Percentiles rank a stretch among this genome's conserved stretches.
Evolutionary conservation across 352 stramenopile species (phyloP).

Genomic region (Phytophthora pini): DNA sequence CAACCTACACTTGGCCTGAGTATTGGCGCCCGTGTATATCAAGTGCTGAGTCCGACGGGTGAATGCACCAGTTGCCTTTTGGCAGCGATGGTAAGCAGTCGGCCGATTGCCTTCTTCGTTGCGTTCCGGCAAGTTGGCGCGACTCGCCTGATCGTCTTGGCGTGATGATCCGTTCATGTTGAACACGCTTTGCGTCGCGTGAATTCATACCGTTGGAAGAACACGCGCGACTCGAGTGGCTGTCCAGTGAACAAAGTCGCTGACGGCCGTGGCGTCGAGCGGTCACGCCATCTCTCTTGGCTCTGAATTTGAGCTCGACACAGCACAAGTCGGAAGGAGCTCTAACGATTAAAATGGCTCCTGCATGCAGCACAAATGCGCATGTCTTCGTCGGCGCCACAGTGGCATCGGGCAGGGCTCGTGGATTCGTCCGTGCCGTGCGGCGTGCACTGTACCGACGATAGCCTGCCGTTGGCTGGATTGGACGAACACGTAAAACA

Average conservation of each 20-base stretch:
- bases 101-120: constrained; percentile 5
- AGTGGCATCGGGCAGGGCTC: not conserved
- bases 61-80: constrained; percentile 12
- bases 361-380: not conserved
- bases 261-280: constrained; percentile 9
- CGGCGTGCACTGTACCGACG: not conserved
- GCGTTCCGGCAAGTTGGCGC: not conserved
- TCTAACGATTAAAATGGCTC: not conserved
- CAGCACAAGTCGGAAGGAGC: too few species aligned
- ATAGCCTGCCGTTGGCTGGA: not conserved
- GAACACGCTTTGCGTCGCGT: constrained; percentile 9
- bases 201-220: constrained; percentile 22
- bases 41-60: constrained; percentile 4
- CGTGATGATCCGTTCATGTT: constrained; percentile 5
- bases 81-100: constrained; percentile 20
- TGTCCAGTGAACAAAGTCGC: constrained; percentile 4
- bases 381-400: too few species aligned
- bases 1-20: constrained; percentile 8
- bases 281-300: constrained; percentile 12
- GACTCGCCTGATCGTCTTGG: not conserved
- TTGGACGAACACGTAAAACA: constrained; percentile 31
- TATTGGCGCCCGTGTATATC: constrained; percentile 8
- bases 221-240: constrained; percentile 7
- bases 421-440: not conserved
- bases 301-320: too few species aligned